phyloP scores from a whole-genome alignment of 148 eudicot species.

The Mesembryanthemum crystallinum region DNA sequence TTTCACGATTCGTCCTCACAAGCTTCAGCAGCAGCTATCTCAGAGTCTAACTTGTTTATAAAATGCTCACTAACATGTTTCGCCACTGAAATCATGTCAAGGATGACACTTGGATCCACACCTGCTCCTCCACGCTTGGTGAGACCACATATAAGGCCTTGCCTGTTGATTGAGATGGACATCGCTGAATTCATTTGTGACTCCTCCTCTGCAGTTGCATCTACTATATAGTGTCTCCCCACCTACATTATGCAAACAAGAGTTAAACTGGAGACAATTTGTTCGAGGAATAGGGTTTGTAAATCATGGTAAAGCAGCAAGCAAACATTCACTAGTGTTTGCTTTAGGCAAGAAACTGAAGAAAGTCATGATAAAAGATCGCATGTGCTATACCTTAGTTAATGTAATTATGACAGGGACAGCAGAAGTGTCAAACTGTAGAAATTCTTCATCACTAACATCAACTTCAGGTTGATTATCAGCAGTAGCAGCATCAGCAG shows the following conservation, averaged over 20 bases:
- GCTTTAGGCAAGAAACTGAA: not conserved
- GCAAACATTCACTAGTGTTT: not conserved
- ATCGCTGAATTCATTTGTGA: constrained; percentile 90
- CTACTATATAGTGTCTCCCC: constrained; percentile 84
- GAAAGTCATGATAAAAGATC: not conserved
- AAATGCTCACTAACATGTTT: constrained; percentile 73
- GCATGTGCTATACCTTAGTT: constrained; percentile 59
- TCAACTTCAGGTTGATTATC: constrained; percentile 85
- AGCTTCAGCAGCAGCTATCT: constrained; percentile 78
- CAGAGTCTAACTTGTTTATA: constrained; percentile 76
- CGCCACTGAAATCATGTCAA: constrained; percentile 90
- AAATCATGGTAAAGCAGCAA: not conserved
- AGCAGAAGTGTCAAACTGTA: constrained; percentile 75
- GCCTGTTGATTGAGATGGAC: constrained; percentile 66
- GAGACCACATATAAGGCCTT: constrained; percentile 72
- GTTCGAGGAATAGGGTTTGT: not conserved
- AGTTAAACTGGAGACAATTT: not conserved
- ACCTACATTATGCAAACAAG: constrained; percentile 39
- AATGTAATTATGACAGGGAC: constrained; percentile 84
- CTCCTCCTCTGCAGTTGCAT: constrained; percentile 89
- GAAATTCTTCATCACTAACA: constrained; percentile 88
- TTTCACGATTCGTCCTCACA: constrained; percentile 34
- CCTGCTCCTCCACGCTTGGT: constrained; percentile 88
- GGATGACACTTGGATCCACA: constrained; percentile 76
- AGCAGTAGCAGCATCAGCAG: constrained; percentile 43